These are phyloP conservation scores for Apiospora malaysiana DNA, from an alignment of 2,329 filamentous ascomycete genomes.

Conservation along the genomic window DNA sequence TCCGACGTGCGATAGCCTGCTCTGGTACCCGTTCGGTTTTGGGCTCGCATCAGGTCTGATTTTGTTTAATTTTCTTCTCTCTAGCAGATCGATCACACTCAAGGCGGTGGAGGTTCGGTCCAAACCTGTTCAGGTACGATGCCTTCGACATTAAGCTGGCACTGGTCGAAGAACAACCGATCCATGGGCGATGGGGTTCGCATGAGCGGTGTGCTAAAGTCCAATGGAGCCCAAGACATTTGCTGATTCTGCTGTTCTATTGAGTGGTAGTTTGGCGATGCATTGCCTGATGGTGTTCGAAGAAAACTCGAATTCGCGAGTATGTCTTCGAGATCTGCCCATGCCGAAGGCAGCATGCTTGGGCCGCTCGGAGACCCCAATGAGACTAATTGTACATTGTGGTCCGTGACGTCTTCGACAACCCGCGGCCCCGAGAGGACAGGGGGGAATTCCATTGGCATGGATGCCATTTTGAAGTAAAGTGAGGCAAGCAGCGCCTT, in stretches of 20 bases:
- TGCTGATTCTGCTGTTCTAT: slow-evolving; percentile 25
- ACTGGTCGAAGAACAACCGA: slow-evolving; percentile 23
- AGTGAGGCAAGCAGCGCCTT: slow-evolving; percentile 41
- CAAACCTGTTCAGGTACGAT: background rate
- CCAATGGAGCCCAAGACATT: slow-evolving; percentile 26
- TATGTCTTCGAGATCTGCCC: slow-evolving; percentile 26
- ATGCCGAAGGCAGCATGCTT: slow-evolving; percentile 22
- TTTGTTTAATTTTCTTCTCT: background rate
- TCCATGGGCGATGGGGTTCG: slow-evolving; percentile 26
- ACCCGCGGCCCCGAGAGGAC: background rate
- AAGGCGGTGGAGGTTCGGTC: background rate
- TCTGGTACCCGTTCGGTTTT: background rate
- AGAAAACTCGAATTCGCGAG: slow-evolving; percentile 21
- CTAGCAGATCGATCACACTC: background rate
- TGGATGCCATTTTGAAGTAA: slow-evolving; percentile 26
- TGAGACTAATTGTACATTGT: background rate
- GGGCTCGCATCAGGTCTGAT: background rate
- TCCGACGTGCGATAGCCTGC: background rate
- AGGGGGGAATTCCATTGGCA: background rate
- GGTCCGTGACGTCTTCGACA: slow-evolving; percentile 22
- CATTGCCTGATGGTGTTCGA: slow-evolving; percentile 18
- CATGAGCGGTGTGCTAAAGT: slow-evolving; percentile 25
- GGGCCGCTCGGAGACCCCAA: slow-evolving; percentile 14
- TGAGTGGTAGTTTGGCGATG: slow-evolving; percentile 23
- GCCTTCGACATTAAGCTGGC: slow-evolving; percentile 2